Evolutionary conservation across 768 basidiomycete species (phyloP).

Genomic region (Artomyces pyxidatus): DNA sequence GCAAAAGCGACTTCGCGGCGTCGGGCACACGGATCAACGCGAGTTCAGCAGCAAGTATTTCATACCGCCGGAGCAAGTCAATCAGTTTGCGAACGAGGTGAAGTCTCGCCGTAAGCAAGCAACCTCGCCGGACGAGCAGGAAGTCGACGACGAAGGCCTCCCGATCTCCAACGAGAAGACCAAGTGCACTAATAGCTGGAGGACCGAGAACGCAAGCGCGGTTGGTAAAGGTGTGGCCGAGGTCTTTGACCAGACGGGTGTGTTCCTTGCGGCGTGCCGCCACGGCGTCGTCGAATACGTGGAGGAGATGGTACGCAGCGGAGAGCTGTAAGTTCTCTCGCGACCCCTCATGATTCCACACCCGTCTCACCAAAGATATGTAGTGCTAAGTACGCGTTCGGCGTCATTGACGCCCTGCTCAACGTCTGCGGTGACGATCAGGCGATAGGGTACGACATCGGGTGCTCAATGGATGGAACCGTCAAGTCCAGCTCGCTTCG

Average conservation of each 20-base stretch:
- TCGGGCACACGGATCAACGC: neutral
- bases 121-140: no score
- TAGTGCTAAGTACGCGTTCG: neutral
- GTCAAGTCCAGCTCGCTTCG: neutral
- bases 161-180: neutral
- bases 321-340: neutral
- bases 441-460: constrained; percentile 1
- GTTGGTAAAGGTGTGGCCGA: neutral
- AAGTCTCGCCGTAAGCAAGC: neutral
- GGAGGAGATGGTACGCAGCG: neutral
- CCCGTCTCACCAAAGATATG: neutral
- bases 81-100: neutral
- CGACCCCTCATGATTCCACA: neutral
- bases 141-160: neutral
- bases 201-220: neutral
- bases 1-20: neutral
- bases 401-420: neutral
- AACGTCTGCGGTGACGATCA: neutral
- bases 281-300: neutral
- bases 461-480: neutral
- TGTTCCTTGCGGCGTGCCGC: neutral
- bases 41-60: neutral
- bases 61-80: neutral
- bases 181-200: neutral
- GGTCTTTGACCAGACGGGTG: neutral